Percentiles rank a stretch among this genome's conserved stretches.
phyloP scores from a whole-genome alignment of 2,329 filamentous ascomycete species.

The Lasiodiplodia citricola region DNA sequence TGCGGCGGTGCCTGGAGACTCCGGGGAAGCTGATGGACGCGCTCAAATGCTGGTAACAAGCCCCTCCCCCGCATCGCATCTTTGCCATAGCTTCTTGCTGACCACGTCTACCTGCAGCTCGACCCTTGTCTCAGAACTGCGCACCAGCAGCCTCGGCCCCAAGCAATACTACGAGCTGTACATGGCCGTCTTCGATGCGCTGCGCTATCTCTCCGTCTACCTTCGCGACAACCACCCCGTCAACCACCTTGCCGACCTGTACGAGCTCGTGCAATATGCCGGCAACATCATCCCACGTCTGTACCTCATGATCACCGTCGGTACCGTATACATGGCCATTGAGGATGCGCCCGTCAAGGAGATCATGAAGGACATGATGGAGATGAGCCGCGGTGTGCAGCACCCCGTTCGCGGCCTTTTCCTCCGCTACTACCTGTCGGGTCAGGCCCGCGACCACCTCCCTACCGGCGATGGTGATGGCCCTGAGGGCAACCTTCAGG shows the following conservation, averaged over 20 bases:
- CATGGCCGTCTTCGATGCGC: slow-evolving; percentile 97
- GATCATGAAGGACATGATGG: slow-evolving; percentile 99
- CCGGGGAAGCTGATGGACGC: slow-evolving; percentile 99
- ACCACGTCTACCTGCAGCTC: slow-evolving; percentile 65
- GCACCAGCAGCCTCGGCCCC: slow-evolving; percentile 94
- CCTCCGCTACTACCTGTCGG: slow-evolving; percentile 92
- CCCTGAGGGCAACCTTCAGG: slow-evolving; percentile 92
- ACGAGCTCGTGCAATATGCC: slow-evolving; percentile 97
- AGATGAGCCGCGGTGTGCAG: slow-evolving; percentile 98
- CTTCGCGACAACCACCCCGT: slow-evolving; percentile 96
- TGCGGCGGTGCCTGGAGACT: slow-evolving; percentile 97
- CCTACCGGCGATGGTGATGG: slow-evolving; percentile 84
- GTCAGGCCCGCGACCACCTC: slow-evolving; percentile 88
- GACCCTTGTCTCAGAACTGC: slow-evolving; percentile 96
- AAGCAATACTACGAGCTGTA: slow-evolving; percentile 99
- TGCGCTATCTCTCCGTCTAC: slow-evolving; percentile 95
- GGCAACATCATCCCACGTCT: slow-evolving; percentile 96
- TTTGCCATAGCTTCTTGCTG: slow-evolving; percentile 4
- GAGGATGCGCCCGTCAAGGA: slow-evolving; percentile 98
- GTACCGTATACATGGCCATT: slow-evolving; percentile 98
- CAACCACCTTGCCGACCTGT: slow-evolving; percentile 96
- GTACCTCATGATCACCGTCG: slow-evolving; percentile 99
- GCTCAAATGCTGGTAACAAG: slow-evolving; percentile 89
- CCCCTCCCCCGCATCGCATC: neutral
- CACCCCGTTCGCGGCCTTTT: slow-evolving; percentile 96